Base-by-base conservation (phyloP, 768 basidiomycete species). In the Coprinellus aureogranulatus region DNA sequence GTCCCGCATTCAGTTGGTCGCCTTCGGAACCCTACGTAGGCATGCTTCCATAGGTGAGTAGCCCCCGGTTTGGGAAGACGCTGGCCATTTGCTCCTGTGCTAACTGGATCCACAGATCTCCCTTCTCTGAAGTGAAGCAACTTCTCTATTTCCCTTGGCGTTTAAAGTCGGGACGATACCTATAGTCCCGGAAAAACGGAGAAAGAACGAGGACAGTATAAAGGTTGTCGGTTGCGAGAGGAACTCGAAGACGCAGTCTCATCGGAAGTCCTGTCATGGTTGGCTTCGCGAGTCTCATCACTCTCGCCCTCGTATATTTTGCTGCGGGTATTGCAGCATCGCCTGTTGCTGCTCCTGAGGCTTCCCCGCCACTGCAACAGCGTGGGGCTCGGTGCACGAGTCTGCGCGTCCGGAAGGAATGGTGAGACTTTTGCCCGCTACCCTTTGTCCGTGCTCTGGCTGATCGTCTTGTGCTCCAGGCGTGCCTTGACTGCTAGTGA, bases 341-440 rank as follows among this genome's bases (percentile, higher is more conserved):
- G 12, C 49, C 49, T 51, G 3, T 22, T 27, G 25, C 49, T 34
- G 27, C 30, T 8, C 49, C 31, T 1, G 49, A 51, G 12, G 11
- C 27, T 28, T 23, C 46, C 25, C 18, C 5, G 42, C n/a, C 11
- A 8, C 46, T 14, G 4, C 46, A 51, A 11, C 3, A 30, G n/a
- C 49, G 49, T 20, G 12, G 49, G 49, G 18, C 18, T 1, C 6
- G 48, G 55, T 30, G 30, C 18, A 2, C 22, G 4, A 22, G 9
- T 56, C 47, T n/a, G n/a, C 45, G 46, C 34, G 46, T 56, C 22
- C 55, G 55, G 10, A 56, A 56, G 31, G 55, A 56, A 56, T 56
- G 55, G 55, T 49, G 22, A 20, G 55, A 8, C 16, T 11, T n/a
- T n/a, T n/a, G n/a, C n/a, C 25, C 23, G n/a, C n/a, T 22, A n/a